A percentile compares a stretch with the other conserved stretches of the same genome.
phyloP scores from a whole-genome alignment of 208 protist species.

The Perkinsela sp. region DNA sequence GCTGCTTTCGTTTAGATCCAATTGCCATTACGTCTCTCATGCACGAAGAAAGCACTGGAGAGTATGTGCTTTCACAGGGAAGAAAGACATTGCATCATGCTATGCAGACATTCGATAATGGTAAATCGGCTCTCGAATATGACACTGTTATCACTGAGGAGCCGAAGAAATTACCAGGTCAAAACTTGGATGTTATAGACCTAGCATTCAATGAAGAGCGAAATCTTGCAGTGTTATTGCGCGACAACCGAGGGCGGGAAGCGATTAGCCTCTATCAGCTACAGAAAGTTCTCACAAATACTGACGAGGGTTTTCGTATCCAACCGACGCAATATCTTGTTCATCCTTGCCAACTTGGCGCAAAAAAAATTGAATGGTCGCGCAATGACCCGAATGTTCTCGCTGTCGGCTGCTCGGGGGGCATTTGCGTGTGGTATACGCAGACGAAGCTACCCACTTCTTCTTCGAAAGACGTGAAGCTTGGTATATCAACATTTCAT shows the following conservation, averaged over 20 bases:
- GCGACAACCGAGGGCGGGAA: background rate
- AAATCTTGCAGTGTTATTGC: background rate
- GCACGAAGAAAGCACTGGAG: too few species aligned
- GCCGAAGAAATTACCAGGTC: too few species aligned
- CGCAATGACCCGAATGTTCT: background rate
- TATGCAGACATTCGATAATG: too few species aligned
- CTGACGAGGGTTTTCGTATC: background rate
- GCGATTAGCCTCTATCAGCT: background rate
- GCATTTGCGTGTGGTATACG: background rate
- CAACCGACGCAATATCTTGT: background rate
- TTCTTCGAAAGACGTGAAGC: background rate
- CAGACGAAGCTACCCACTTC: background rate
- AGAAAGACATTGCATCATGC: too few species aligned
- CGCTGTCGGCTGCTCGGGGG: background rate
- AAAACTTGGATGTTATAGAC: too few species aligned
- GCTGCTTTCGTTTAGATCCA: too few species aligned
- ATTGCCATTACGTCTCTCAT: too few species aligned
- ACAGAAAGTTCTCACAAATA: background rate
- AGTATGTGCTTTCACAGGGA: too few species aligned
- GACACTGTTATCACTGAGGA: too few species aligned
- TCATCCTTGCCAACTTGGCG: background rate
- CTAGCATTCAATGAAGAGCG: background rate
- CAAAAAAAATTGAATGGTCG: background rate
- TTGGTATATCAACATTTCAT: background rate
- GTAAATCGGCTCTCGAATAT: too few species aligned